Evolutionary conservation across 108 stramenopile species (phyloP).

Genomic region (Cyclotella kingstonii): DNA sequence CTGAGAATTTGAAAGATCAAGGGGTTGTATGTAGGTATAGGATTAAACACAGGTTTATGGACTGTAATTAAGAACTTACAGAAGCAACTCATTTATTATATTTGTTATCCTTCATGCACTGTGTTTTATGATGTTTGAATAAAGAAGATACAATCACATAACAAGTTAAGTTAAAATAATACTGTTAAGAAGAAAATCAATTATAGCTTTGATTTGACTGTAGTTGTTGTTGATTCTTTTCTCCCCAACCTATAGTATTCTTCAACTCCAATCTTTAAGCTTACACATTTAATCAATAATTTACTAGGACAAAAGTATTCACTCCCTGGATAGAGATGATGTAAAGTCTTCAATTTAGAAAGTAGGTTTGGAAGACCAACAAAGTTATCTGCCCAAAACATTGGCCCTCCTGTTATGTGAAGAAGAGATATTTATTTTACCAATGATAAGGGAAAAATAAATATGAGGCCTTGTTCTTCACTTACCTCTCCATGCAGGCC

Average conservation of each 20-base stretch:
- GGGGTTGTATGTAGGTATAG: no score
- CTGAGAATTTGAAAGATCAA: no score
- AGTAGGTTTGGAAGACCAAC: slow-evolving; percentile 66
- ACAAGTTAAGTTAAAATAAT: no score
- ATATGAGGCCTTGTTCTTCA: not conserved
- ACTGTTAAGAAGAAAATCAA: not conserved
- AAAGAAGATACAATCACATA: no score
- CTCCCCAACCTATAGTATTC: slow-evolving; percentile 49
- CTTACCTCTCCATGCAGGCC: slow-evolving; percentile 85
- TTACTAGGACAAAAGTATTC: slow-evolving; percentile 73
- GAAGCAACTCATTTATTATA: no score
- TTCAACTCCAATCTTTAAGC: slow-evolving; percentile 61
- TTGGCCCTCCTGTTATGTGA: slow-evolving; percentile 57
- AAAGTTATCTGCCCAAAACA: slow-evolving; percentile 89
- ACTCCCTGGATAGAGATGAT: slow-evolving; percentile 60
- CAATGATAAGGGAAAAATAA: not conserved
- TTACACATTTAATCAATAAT: slow-evolving; percentile 70
- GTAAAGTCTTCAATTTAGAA: slow-evolving; percentile 48
- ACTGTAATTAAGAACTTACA: no score
- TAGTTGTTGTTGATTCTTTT: not conserved
- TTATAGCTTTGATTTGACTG: slow-evolving; percentile 26
- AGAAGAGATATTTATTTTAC: not conserved
- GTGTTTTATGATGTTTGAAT: no score
- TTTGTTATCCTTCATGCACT: no score
- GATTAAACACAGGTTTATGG: no score